Evolutionary conservation across 1,284 basidiomycete genomes (phyloP).

Genomic region (Dichomitus squalens): DNA sequence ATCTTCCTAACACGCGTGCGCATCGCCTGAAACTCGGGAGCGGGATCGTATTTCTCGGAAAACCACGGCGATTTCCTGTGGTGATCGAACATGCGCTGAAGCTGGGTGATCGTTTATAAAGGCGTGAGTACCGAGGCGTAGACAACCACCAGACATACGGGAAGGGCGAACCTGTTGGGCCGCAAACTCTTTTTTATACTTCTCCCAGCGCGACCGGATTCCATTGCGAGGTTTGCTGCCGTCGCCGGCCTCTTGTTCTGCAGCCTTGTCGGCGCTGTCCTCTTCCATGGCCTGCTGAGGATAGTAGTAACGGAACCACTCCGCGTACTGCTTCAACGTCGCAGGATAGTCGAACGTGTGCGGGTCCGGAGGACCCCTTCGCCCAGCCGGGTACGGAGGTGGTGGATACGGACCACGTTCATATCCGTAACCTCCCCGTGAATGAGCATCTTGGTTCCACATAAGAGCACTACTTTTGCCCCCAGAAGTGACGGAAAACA

Average conservation of each 20-base stretch:
- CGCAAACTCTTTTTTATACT: slow-evolving; percentile 88
- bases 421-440: slow-evolving; percentile 62
- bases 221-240: slow-evolving; percentile 80
- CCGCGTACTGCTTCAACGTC: slow-evolving; percentile 82
- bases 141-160: not conserved
- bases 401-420: slow-evolving; percentile 51
- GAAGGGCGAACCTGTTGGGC: slow-evolving; percentile 75
- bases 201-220: slow-evolving; percentile 82
- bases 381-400: slow-evolving; percentile 41
- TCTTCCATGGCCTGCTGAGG: slow-evolving; percentile 79
- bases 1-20: slow-evolving; percentile 78
- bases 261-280: slow-evolving; percentile 77
- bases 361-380: slow-evolving; percentile 76
- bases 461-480: slow-evolving; percentile 1
- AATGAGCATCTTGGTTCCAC: slow-evolving; percentile 56
- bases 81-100: slow-evolving; percentile 90
- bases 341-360: slow-evolving; percentile 83
- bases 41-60: slow-evolving; percentile 88
- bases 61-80: slow-evolving; percentile 94
- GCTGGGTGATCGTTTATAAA: slow-evolving; percentile 40
- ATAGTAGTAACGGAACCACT: slow-evolving; percentile 85
- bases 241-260: slow-evolving; percentile 78
- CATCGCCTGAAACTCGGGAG: slow-evolving; percentile 65
- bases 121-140: not conserved
- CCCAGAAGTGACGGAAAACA: slow-evolving; percentile 27